Evolutionary conservation across 257 asterid genomes (phyloP).

Genomic region (Mitragyna speciosa): DNA sequence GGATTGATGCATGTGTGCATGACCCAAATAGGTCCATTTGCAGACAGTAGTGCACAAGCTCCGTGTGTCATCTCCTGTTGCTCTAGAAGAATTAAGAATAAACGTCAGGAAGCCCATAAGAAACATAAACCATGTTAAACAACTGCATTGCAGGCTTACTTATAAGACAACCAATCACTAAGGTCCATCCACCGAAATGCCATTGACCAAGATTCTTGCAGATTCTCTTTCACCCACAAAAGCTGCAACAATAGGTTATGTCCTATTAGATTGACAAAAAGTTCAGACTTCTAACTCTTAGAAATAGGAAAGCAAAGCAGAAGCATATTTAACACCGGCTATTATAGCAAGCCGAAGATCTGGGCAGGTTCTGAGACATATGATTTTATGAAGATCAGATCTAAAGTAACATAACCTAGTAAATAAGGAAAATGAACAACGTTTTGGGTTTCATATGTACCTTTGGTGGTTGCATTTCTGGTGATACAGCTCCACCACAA

Average conservation of each 20-base stretch:
- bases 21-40: constrained; percentile 98
- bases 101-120: constrained; percentile 10
- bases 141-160: constrained; percentile 39
- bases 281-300: background rate
- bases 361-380: background rate
- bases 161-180: constrained; percentile 95
- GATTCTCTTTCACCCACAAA: constrained; percentile 94
- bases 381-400: background rate
- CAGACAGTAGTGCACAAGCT: constrained; percentile 97
- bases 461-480: constrained; percentile 99
- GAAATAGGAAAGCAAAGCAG: background rate
- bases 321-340: background rate
- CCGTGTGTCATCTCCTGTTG: constrained; percentile 98
- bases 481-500: constrained; percentile 95
- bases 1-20: constrained; percentile 90
- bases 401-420: background rate
- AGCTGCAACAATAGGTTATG: constrained; percentile 55
- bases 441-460: constrained; percentile 33
- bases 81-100: constrained; percentile 43
- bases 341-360: background rate
- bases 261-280: background rate
- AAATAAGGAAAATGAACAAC: background rate
- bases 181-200: constrained; percentile 95
- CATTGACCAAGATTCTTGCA: constrained; percentile 92
- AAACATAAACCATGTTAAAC: background rate